Evolutionary conservation across 176 grass and related monocot species (phyloP).

Genomic region (Lolium perenne): DNA sequence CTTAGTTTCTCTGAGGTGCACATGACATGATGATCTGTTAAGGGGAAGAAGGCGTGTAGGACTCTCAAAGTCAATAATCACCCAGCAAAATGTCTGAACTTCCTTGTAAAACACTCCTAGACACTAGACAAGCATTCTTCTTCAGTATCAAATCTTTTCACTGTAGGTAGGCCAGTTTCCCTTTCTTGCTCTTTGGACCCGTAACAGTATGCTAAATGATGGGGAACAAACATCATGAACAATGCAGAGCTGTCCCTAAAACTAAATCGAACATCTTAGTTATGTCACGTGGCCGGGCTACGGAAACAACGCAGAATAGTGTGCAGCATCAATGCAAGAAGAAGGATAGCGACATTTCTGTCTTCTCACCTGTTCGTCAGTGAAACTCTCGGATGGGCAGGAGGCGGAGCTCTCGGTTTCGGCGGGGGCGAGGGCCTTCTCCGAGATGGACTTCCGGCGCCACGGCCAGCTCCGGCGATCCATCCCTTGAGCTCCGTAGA

Average conservation of each 20-base stretch:
- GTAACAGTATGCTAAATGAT: background rate
- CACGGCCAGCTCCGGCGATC: conserved; percentile 89
- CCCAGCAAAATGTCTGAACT: conserved; percentile 24
- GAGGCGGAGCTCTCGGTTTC: conserved; percentile 77
- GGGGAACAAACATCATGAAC: background rate
- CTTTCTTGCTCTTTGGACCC: conserved; percentile 11
- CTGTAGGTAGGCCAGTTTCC: conserved; percentile 3
- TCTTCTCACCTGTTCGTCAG: conserved; percentile 73
- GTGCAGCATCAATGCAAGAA: conserved; percentile 18
- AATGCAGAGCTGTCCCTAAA: background rate
- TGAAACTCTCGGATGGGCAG: conserved; percentile 58
- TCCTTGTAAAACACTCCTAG: conserved; percentile 50
- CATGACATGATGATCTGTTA: conserved; percentile 56
- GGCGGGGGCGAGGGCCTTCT: conserved; percentile 57
- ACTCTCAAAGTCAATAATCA: conserved; percentile 53
- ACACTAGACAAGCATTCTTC: conserved; percentile 29
- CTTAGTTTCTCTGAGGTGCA: conserved; percentile 42
- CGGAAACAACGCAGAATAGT: background rate
- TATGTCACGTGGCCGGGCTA: background rate
- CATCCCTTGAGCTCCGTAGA: conserved; percentile 45
- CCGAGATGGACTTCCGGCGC: conserved; percentile 67
- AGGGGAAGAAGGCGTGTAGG: conserved; percentile 32
- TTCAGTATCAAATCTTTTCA: conserved; percentile 36
- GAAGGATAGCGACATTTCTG: background rate
- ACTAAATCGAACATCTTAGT: background rate